Evolutionary conservation across 2,329 filamentous ascomycete species (phyloP), one percentile per base, ranked within the genome.

Genomic region (Penicillium sp.): DNA sequence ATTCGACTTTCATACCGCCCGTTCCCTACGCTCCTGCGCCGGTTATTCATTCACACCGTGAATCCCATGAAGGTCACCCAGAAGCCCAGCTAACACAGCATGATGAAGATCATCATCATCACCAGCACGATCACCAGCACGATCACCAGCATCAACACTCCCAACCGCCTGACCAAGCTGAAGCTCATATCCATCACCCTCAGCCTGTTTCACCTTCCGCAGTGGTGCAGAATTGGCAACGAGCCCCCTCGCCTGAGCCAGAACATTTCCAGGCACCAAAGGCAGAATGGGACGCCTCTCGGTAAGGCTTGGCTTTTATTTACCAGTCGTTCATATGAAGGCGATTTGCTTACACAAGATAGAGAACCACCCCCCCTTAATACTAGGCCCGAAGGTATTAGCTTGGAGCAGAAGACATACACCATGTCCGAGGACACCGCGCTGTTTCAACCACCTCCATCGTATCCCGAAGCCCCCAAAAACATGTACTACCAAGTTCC

Each of bases 401-500:
- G 96, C 72, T 90, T 98, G 69, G 91, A 92, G 16, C 82, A 83
- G 47, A 85, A 87, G 55, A 86, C 86, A 54, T 98, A 98, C 75
- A 83, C 85, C 55, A 97, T 97, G 88, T 96, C 90, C 55, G 84
- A 84, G 55, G 90, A 93, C 72, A 81, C 82, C 19, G 76, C 86
- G 33, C 86, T 90, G 10, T 98, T 96, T 75, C 83, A 91, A 53
- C 85, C 93, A 31, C 93, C 93, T 19, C 75, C 80, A 58, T 82
- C 85, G 53, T 95, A 96, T 68, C 91, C 93, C 3, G 90, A 91
- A 69, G 91, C 92, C 19, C 92, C 93, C 0, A 89, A 84, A 72
- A 85, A 93, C 69, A 93, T 96, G 91, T 95, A 89, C 83, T 96
- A 95, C 71, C 81, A 93, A 67, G 84, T 96, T 35, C 92, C 92